These are phyloP conservation scores for Harrya chromipes DNA, from an alignment of 768 basidiomycete species.

Conservation along the genomic window DNA sequence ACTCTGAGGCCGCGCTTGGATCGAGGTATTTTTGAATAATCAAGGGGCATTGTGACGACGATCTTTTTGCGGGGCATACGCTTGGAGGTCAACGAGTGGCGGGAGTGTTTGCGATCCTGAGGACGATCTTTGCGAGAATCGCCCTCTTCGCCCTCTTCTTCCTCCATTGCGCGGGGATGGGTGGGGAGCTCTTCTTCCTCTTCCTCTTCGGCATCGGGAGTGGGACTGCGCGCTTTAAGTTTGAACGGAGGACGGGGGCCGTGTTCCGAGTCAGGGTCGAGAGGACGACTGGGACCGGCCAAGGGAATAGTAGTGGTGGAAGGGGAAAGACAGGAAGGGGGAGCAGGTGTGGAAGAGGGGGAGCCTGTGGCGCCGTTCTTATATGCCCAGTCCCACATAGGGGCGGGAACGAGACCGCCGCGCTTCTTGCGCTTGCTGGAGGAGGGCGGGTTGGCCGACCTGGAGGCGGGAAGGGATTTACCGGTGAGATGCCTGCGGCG, in stretches of 20 bases:
- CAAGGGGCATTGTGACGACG: conserved; percentile 18
- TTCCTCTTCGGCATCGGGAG: conserved; percentile 35
- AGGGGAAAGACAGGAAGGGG: not conserved
- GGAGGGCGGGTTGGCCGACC: conserved; percentile 5
- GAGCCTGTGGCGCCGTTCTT: conserved; percentile 38
- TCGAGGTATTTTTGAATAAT: conserved; percentile 11
- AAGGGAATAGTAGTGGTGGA: not conserved
- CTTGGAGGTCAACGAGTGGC: not conserved
- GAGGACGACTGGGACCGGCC: conserved; percentile 8
- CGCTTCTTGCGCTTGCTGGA: conserved; percentile 46
- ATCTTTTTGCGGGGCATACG: conserved; percentile 8
- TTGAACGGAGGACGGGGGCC: not conserved
- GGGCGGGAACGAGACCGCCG: conserved; percentile 69
- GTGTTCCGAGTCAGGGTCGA: not conserved
- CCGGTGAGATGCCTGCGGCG: not conserved
- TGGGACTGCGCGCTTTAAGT: conserved; percentile 5
- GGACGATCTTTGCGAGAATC: conserved; percentile 17
- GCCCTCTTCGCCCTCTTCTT: conserved; percentile 52
- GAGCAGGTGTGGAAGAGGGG: conserved; percentile 9
- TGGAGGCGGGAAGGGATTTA: not conserved
- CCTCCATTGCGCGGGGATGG: conserved; percentile 55
- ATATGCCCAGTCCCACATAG: conserved; percentile 86
- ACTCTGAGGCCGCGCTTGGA: conserved; percentile 14
- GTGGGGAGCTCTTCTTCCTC: conserved; percentile 43
- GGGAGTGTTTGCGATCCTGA: conserved; percentile 6